Percentiles rank a stretch among this genome's conserved stretches.
Evolutionary conservation across 495 filamentous ascomycete genomes (phyloP).

Genomic region (Xylaria bambusicola): DNA sequence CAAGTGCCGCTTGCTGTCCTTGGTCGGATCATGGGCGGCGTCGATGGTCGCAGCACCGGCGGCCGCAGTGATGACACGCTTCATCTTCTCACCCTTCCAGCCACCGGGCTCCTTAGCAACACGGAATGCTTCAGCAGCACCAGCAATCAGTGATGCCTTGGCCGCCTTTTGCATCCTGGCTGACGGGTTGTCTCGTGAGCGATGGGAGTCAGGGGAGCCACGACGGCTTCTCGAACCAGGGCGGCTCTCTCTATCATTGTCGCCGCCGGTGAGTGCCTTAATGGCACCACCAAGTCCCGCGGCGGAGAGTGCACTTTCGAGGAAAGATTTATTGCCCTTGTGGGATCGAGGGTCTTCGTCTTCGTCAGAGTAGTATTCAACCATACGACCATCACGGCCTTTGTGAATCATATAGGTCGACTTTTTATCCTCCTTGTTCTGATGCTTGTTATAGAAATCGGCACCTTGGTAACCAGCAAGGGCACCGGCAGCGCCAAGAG

Average conservation of each 20-base stretch:
- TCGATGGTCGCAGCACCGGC: conserved; percentile 83
- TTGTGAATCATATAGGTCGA: conserved; percentile 40
- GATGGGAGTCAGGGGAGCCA: conserved; percentile 44
- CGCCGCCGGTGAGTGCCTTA: conserved; percentile 50
- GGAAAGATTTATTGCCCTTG: conserved; percentile 67
- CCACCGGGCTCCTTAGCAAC: conserved; percentile 80
- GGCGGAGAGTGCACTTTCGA: conserved; percentile 68
- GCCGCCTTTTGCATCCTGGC: conserved; percentile 77
- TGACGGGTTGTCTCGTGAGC: conserved; percentile 34
- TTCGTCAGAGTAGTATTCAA: conserved; percentile 55
- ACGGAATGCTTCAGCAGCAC: conserved; percentile 85
- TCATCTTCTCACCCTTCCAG: conserved; percentile 84
- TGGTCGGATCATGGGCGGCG: conserved; percentile 72
- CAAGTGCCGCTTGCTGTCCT: conserved; percentile 65
- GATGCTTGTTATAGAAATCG: conserved; percentile 56
- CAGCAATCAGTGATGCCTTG: conserved; percentile 81
- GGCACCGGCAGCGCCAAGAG: conserved; percentile 56
- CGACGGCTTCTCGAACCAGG: conserved; percentile 53
- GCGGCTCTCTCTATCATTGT: conserved; percentile 47
- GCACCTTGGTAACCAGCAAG: conserved; percentile 57
- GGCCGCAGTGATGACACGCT: conserved; percentile 83
- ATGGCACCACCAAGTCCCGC: conserved; percentile 68
- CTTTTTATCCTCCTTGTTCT: conserved; percentile 50
- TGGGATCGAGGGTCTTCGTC: conserved; percentile 53
- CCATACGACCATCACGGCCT: conserved; percentile 44